These are phyloP conservation scores for Colletotrichum karsti DNA, from an alignment of 2,329 filamentous ascomycete species.

Conservation along the genomic window DNA sequence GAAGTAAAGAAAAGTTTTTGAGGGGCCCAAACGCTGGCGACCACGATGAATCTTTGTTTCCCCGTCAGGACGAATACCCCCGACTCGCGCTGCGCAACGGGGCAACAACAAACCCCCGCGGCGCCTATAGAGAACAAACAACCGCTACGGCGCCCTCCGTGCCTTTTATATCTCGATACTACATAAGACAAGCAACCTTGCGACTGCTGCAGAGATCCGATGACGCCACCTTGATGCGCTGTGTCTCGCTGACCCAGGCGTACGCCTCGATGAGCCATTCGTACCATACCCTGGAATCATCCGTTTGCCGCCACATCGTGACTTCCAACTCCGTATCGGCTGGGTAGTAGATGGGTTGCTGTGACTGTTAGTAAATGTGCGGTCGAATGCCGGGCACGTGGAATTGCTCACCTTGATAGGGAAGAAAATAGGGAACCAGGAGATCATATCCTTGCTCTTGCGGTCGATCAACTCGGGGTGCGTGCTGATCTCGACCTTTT, in stretches of 20 bases:
- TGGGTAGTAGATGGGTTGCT: conserved; percentile 88
- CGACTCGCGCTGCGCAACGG: conserved; percentile 9
- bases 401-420: conserved; percentile 79
- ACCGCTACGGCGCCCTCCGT: conserved; percentile 16
- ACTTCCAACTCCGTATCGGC: conserved; percentile 86
- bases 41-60: conserved; percentile 12
- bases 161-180: conserved; percentile 28
- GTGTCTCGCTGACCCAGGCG: conserved; percentile 66
- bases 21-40: neutral
- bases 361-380: conserved; percentile 9
- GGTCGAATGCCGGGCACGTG: neutral
- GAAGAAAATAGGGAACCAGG: conserved; percentile 99
- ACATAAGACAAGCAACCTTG: conserved; percentile 78
- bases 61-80: conserved; percentile 5
- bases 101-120: neutral
- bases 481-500: conserved; percentile 86
- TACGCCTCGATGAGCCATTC: conserved; percentile 96
- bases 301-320: conserved; percentile 95
- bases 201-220: conserved; percentile 75
- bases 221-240: conserved; percentile 70
- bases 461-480: conserved; percentile 90
- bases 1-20: neutral
- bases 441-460: conserved; percentile 98
- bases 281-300: conserved; percentile 97
- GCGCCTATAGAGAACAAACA: conserved; percentile 15